Evolutionary conservation across 164 flowering plant genomes (phyloP).

Genomic region (Kingdonia uniflora): DNA sequence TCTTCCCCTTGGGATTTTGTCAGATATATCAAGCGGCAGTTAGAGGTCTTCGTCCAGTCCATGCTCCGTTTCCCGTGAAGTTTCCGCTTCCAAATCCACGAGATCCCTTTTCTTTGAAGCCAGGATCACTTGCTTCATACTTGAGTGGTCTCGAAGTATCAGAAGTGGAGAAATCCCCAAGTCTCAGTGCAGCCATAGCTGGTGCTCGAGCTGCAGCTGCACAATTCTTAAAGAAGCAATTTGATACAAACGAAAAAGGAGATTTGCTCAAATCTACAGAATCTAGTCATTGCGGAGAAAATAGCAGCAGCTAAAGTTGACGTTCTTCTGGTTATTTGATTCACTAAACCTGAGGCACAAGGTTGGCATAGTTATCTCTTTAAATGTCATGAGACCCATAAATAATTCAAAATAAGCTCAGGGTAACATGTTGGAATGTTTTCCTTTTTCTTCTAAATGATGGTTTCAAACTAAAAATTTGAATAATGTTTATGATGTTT

Average conservation of each 20-base stretch:
- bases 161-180: slow-evolving; percentile 31
- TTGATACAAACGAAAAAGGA: background rate
- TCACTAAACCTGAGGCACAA: background rate
- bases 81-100: slow-evolving; percentile 65
- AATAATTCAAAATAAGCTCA: background rate
- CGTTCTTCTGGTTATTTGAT: background rate
- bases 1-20: too few species aligned
- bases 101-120: slow-evolving; percentile 66
- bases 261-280: background rate
- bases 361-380: background rate
- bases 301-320: background rate
- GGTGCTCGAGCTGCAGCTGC: slow-evolving; percentile 82
- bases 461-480: background rate
- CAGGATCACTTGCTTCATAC: slow-evolving; percentile 45
- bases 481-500: background rate
- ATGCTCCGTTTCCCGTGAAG: slow-evolving; percentile 53
- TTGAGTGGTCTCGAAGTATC: slow-evolving; percentile 15
- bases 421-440: background rate
- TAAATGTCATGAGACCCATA: background rate
- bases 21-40: slow-evolving; percentile 42
- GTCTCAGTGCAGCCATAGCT: slow-evolving; percentile 59
- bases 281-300: background rate
- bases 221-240: slow-evolving; percentile 49
- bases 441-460: background rate
- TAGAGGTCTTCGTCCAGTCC: slow-evolving; percentile 58